Percentiles rank a stretch among this genome's conserved stretches.
Conservation (phyloP, 78 protist genomes). For the Protostelium mycophagum region DNA sequence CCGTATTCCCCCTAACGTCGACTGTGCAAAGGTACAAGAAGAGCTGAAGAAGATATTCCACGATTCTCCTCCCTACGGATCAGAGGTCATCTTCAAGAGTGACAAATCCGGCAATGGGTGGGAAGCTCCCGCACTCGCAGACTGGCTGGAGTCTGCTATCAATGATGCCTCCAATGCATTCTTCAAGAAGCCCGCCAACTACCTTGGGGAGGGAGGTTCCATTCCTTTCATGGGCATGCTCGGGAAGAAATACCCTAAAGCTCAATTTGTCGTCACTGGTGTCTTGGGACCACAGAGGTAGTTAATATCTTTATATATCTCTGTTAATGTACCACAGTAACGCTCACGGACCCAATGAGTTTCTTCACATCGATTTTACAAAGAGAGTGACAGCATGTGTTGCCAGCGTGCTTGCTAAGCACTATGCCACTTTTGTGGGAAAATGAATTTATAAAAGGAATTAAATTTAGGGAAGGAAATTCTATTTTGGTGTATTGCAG, state of each 20-base stretch:
- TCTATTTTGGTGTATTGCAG: no score
- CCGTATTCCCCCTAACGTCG: conserved; percentile 80
- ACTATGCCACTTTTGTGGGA: conserved; percentile 24
- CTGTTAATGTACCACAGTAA: conserved; percentile 2
- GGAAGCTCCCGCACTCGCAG: conserved; percentile 58
- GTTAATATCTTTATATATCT: neutral
- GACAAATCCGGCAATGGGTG: conserved; percentile 69
- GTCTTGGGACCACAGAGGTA: conserved; percentile 69
- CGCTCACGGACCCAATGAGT: conserved; percentile 84
- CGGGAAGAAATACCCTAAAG: conserved; percentile 70
- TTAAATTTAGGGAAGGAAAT: no score
- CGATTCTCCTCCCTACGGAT: conserved; percentile 79
- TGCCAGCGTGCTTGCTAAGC: conserved; percentile 38
- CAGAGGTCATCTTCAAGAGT: conserved; percentile 53
- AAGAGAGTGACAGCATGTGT: conserved; percentile 49
- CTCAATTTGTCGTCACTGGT: conserved; percentile 80
- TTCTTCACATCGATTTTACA: conserved; percentile 59
- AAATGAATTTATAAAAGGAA: neutral
- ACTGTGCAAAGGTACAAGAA: conserved; percentile 18
- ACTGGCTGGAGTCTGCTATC: conserved; percentile 37
- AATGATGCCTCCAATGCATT: conserved; percentile 43
- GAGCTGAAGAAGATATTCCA: conserved; percentile 49
- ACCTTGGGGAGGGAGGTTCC: conserved; percentile 75
- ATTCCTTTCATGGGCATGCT: conserved; percentile 88
- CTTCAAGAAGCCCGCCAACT: conserved; percentile 48